Base-by-base conservation (phyloP, 345 rosid species). In the Linum usitatissimum region DNA sequence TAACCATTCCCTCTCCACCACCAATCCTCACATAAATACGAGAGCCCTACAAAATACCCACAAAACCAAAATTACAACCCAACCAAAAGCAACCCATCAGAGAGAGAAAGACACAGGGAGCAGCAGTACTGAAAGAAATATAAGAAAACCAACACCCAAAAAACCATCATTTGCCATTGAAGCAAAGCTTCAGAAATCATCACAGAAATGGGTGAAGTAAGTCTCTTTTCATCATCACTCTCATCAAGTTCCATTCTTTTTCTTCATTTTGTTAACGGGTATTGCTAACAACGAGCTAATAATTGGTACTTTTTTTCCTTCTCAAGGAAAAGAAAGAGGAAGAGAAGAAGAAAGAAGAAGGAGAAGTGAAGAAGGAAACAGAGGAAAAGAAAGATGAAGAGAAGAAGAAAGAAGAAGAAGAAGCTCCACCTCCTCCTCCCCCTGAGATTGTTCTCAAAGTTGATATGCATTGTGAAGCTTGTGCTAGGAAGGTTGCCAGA, bases 391-490 rank as follows among this genome's bases (percentile, higher is more conserved):
- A 42, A 45, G 60, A 64, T 7, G 65, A 72, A 38, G 65, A 74
- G 19, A 64, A 65, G 21, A 62, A 68, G 49, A 57, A 68, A 78
- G 38, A 64, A 68, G 61, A 71, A 34, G 73, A 68, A 56, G 83
- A 80, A 36, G 78, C 65, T 59, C 58, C 75, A 38, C 76, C 21
- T 1, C 58, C 10, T 15, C 58, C 30, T 55, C 59, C 30, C 4
- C 59, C 78, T 9, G 86, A 80, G 75, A 84, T 86, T 66, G 83
- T 86, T 1, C 83, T 86, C 73, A 86, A 82, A 68, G 89, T 86
- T 69, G 87, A 84, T 58, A 86, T 86, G 94, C 90, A 86, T 68
- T 86, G 89, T 66, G 80, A 84, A 74, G 94, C 90, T 21, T 86
- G 94, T 64, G 89, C 94, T 58, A 80, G 86, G 49, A 84, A 86